Base-by-base conservation (phyloP, 192 early-diverging fungal genomes). In the Backusella liffmaniae region DNA sequence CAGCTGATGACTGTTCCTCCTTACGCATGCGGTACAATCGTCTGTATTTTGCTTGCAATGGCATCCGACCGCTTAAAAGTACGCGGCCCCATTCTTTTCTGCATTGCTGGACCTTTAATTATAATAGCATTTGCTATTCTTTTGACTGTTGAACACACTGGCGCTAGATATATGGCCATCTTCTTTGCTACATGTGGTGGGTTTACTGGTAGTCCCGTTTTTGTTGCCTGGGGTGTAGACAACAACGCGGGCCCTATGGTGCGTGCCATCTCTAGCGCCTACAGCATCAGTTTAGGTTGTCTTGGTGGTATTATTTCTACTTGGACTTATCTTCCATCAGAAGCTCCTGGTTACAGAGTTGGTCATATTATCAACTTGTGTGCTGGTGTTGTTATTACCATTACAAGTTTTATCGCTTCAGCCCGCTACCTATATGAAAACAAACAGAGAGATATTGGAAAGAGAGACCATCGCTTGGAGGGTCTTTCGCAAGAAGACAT, bases 1-100 rank as follows among this genome's bases (percentile, higher is more conserved):
- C 84, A 85, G 42, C 70, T 75, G 4, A 85, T 85, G 84, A 80
- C 81, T 29, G 81, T 77, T 15, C 84, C 84, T 46, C 81, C 81
- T 13, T 85, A 83, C 42, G 56, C 82, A n/a, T 79, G 79, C 69
- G 80, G 77, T 41, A 79, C 76, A n/a, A 21, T 70, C 26, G 39
- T 70, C 39, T 70, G 69, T 41, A 70, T 70, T 15, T 35, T 35
- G 21, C 21, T 70, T 8, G 69, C 36, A 39, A 70, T 70, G 34
- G 37, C 35, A 42, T 70, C 69, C 9, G 69, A 70, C 37, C 32
- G 69, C 18, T 70, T 70, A 0, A 70, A 70, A 70, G 41, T 70
- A 5, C 69, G 69, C 29, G 69, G 69, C 0, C 69, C 69, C n/a
- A 70, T 70, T 42, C 35, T 70, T 26, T 70, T 70, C 21, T n/a